These are phyloP conservation scores for Colletotrichum sp. DNA, from an alignment of 2,329 filamentous ascomycete species.

Conservation along the genomic window DNA sequence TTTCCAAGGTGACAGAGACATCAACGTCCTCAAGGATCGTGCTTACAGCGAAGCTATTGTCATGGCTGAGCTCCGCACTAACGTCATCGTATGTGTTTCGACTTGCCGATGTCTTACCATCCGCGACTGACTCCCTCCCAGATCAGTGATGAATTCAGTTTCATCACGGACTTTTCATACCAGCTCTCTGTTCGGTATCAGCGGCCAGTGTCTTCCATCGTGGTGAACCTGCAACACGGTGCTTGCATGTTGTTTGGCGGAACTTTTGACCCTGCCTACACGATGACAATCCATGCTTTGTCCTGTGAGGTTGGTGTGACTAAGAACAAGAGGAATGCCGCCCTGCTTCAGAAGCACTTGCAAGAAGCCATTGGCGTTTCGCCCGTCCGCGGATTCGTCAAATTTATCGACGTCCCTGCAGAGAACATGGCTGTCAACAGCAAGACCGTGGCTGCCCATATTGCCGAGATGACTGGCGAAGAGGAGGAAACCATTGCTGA, in stretches of 20 bases:
- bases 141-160: conserved; percentile 77
- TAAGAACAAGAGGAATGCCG: conserved; percentile 81
- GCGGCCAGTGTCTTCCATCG: conserved; percentile 74
- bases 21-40: conserved; percentile 46
- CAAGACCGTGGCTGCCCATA: conserved; percentile 71
- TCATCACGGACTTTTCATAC: conserved; percentile 76
- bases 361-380: conserved; percentile 72
- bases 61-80: conserved; percentile 68
- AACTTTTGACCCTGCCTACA: conserved; percentile 80
- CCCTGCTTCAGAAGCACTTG: conserved; percentile 78
- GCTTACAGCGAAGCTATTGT: conserved; percentile 62
- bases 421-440: conserved; percentile 76
- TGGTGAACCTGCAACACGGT: conserved; percentile 78
- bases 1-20: conserved; percentile 39
- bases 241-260: conserved; percentile 77
- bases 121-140: conserved; percentile 36
- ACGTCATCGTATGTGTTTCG: conserved; percentile 61
- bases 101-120: background rate
- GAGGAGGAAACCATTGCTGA: conserved; percentile 22
- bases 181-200: conserved; percentile 78
- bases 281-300: conserved; percentile 75
- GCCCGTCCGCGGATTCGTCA: conserved; percentile 71
- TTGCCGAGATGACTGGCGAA: conserved; percentile 57
- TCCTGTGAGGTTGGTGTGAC: conserved; percentile 71
- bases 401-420: conserved; percentile 73